Evolutionary conservation across 1,139 yeast species (phyloP), one percentile per base, ranked within the genome.

Genomic region (Candida buenavistaensis): DNA sequence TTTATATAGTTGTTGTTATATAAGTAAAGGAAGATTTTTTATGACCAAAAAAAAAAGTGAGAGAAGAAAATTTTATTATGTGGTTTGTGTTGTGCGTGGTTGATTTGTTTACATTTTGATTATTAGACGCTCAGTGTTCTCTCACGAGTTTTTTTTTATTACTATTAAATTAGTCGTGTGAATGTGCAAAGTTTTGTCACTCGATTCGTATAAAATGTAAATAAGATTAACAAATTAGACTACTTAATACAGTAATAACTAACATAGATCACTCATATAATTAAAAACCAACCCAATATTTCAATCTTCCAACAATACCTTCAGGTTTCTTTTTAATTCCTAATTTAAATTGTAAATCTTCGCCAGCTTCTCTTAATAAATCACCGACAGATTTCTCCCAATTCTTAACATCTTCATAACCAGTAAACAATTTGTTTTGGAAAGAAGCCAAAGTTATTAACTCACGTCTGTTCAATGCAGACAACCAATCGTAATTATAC

Each of bases 401-500:
- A 16, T 35, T 37, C 30, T 43, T 50, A 10, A 36, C 32, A 13
- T 45, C 35, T 22, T 49, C 36, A 23, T 39, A 37, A 6, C 59
- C 58, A 30, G 42, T 47, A 38, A 54, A 55, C 8, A 59, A 33
- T 27, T 41, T 44, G 16, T 75, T 63, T 50, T 75, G 75, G 35
- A 62, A 60, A 40, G 68, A 66, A 14, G 82, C 82, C 41, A 64
- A 48, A 10, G 61, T 54, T 15, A 74, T 51, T 45, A 80, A 60
- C 35, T 78, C 73, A 27, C 69, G 67, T 43, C 68, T 70, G 36
- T 59, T 59, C 38, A 64, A 52, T n/a, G 55, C 55, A 17, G 59
- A 55, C 24, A 69, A 50, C 47, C 54, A 51, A 13, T 39, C 55
- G 33, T 59, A 46, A 28, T 62, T 57, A 36, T 69, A 59, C 6